Percentiles rank a stretch among this genome's conserved stretches.
Conservation (phyloP, 345 rosid species). For the Eucalyptus curtisii region DNA sequence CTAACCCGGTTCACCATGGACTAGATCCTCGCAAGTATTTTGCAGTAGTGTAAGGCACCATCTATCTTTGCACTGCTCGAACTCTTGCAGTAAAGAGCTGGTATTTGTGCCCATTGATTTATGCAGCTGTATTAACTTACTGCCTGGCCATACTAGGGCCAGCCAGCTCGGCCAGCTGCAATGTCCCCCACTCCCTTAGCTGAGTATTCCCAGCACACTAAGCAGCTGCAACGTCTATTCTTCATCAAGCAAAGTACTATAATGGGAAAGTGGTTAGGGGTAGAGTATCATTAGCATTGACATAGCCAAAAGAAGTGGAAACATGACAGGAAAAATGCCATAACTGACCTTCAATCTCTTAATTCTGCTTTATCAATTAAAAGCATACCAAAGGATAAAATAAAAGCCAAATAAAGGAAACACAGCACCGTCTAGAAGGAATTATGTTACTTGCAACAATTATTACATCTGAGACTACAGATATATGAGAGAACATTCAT, state of each 20-base stretch:
- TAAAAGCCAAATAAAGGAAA: not conserved
- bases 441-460: not conserved
- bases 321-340: not conserved
- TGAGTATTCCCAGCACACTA: not conserved
- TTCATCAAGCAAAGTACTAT: not conserved
- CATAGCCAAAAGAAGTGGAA: not conserved
- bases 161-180: conserved; percentile 95
- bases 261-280: not conserved
- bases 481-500: not conserved
- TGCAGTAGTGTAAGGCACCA: conserved; percentile 21
- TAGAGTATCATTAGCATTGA: not conserved
- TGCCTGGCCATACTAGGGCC: conserved; percentile 63
- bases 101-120: conserved; percentile 36
- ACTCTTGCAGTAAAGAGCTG: conserved; percentile 65
- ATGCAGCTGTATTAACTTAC: conserved; percentile 77
- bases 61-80: conserved; percentile 49
- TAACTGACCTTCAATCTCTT: not conserved
- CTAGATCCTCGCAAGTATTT: not conserved
- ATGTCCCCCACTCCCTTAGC: not conserved
- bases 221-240: not conserved
- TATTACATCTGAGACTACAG: not conserved
- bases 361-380: not conserved
- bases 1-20: not conserved
- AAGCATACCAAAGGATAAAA: not conserved
- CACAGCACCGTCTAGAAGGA: not conserved